Percentiles rank a stretch among this genome's conserved stretches.
Conservation (phyloP, 495 filamentous ascomycete species). For the Articulospora tetracladia region DNA sequence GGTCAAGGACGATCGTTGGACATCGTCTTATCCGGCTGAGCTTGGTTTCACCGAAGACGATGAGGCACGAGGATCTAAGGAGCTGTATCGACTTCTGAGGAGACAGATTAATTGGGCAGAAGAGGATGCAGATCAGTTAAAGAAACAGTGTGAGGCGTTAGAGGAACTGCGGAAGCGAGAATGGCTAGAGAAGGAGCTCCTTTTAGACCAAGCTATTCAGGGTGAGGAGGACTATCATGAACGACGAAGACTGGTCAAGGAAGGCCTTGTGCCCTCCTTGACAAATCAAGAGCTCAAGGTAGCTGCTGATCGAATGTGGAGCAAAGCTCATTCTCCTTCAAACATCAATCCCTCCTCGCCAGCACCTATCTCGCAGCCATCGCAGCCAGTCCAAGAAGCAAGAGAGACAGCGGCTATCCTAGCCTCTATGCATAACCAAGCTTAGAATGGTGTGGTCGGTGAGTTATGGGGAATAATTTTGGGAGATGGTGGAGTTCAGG, state of each 20-base stretch:
- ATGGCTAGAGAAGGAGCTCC: slow-evolving; percentile 79
- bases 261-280: slow-evolving; percentile 6
- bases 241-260: slow-evolving; percentile 35
- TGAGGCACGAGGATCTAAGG: slow-evolving; percentile 58
- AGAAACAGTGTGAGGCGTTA: slow-evolving; percentile 57
- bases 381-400: slow-evolving; percentile 17
- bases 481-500: neutral
- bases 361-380: neutral
- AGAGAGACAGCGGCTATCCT: slow-evolving; percentile 22
- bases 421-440: slow-evolving; percentile 17
- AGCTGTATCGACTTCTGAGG: slow-evolving; percentile 70
- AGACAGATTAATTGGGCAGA: slow-evolving; percentile 80
- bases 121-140: slow-evolving; percentile 61
- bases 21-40: slow-evolving; percentile 21
- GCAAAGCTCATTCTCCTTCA: neutral
- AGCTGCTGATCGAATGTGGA: slow-evolving; percentile 4
- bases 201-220: slow-evolving; percentile 50
- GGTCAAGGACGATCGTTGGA: slow-evolving; percentile 32
- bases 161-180: slow-evolving; percentile 67
- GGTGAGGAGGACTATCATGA: slow-evolving; percentile 47
- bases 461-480: neutral
- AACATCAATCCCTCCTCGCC: neutral
- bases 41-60: slow-evolving; percentile 66
- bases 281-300: slow-evolving; percentile 13
- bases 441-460: neutral